Base-by-base conservation (phyloP, 768 basidiomycete genomes). In the Hygrocybe punicea region DNA sequence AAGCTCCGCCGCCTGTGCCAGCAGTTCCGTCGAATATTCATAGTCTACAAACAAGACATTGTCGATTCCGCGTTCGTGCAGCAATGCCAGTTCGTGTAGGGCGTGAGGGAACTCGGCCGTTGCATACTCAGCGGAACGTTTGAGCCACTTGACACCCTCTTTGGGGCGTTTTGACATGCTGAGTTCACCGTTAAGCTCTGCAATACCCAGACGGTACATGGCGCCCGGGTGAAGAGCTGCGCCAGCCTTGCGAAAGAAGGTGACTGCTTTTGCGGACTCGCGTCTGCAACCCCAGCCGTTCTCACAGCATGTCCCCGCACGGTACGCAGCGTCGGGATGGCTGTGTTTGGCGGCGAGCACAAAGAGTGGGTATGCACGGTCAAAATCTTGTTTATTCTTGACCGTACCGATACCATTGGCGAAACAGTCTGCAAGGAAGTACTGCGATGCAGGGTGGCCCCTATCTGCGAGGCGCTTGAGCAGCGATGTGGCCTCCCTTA, bases 101-200 rank as follows among this genome's bases (percentile, higher is more conserved):
- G 95, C 95, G 67, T 98, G 95, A 0, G 96, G 94, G 70, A 96
- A 97, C 73, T 96, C 94, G 46, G 92, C 89, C 2, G 92, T 96
- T 1, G 90, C 91, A 67, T 90, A 84, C 71, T 98, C 97, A 5
- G 95, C 94, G 35, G 93, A 93, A 53, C 97, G 84, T 73, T 98
- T 98, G 60, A 99, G 83, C 94, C 95, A 98, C 75, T 97, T 97
- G 63, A 98, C 92, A 58, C 97, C 97, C 70, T 98, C 97, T 73
- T 91, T 92, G 6, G 94, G 91, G 46, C 87, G 85, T 70, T 87
- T 90, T 23, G 86, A 81, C 14, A 95, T 77, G 0, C 92, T 87
- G 2, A 99, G 81, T 71, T 97, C 93, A 60, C 96, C 96, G 63
- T 98, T 98, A 55, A 99, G 84, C 69, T 98, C 96, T 23, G 90